Conservation (phyloP, 305 asterid genomes). For the Solanum chacoense region DNA sequence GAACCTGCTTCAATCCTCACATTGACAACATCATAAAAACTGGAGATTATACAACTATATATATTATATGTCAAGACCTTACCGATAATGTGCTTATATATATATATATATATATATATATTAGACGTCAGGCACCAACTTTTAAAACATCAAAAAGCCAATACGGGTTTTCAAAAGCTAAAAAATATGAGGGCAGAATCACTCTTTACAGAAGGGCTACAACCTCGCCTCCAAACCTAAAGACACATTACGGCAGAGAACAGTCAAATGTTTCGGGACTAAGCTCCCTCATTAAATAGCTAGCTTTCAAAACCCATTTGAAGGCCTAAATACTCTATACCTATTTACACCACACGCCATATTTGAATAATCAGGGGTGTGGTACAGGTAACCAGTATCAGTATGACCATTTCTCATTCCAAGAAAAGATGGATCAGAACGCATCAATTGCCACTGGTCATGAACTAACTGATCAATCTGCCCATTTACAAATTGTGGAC, state of each 20-base stretch:
- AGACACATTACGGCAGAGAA: not conserved
- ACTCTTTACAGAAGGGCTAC: slow-evolving; percentile 4
- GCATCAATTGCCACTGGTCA: slow-evolving; percentile 65
- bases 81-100: not conserved
- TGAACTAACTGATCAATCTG: slow-evolving; percentile 44
- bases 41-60: not conserved
- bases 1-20: not conserved
- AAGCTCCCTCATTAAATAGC: not conserved
- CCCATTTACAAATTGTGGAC: slow-evolving; percentile 38
- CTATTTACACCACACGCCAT: slow-evolving; percentile 12
- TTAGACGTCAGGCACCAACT: not conserved
- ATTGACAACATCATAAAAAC: not conserved
- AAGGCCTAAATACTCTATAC: slow-evolving; percentile 6
- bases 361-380: not conserved
- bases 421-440: slow-evolving; percentile 35
- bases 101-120: not conserved
- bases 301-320: slow-evolving; percentile 7
- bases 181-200: slow-evolving; percentile 2
- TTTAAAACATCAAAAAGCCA: not conserved
- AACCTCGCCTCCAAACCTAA: not conserved
- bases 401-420: slow-evolving; percentile 28
- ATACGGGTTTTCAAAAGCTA: not conserved
- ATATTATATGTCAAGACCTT: not conserved
- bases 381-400: slow-evolving; percentile 32
- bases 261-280: not conserved